Evolutionary conservation across 2,329 filamentous ascomycete species (phyloP).

Genomic region (Botrytis pseudocinerea): DNA sequence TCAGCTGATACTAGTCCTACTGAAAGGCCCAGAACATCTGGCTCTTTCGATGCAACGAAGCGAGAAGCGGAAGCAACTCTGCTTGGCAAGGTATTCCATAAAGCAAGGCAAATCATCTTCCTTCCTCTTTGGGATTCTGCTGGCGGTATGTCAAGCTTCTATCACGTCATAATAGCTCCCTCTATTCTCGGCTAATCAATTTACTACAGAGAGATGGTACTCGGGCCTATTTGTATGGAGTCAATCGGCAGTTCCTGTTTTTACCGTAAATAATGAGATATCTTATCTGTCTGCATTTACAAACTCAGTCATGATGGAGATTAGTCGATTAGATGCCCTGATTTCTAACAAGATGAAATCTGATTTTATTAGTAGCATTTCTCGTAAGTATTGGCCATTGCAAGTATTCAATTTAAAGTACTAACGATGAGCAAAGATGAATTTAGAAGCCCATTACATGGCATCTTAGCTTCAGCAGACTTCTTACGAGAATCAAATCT

Average conservation of each 20-base stretch:
- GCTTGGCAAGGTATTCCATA: slow-evolving; percentile 35
- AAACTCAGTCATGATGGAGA: slow-evolving; percentile 25
- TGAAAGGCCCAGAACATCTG: slow-evolving; percentile 25
- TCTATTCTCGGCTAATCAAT: background rate
- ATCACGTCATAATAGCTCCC: background rate
- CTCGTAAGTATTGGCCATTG: slow-evolving; percentile 42
- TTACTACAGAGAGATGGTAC: slow-evolving; percentile 34
- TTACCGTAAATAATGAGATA: slow-evolving; percentile 39
- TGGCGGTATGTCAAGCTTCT: slow-evolving; percentile 28
- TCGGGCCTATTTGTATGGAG: slow-evolving; percentile 38
- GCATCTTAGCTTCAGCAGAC: slow-evolving; percentile 54
- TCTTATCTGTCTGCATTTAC: slow-evolving; percentile 44
- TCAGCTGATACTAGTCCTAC: slow-evolving; percentile 12
- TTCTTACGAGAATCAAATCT: slow-evolving; percentile 12
- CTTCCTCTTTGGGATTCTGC: slow-evolving; percentile 39
- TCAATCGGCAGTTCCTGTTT: slow-evolving; percentile 39
- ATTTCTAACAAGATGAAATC: slow-evolving; percentile 51
- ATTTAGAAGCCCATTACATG: slow-evolving; percentile 58
- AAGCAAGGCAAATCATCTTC: slow-evolving; percentile 39
- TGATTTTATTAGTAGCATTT: slow-evolving; percentile 56
- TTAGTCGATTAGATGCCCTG: slow-evolving; percentile 47
- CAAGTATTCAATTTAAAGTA: slow-evolving; percentile 26
- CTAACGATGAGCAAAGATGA: slow-evolving; percentile 41
- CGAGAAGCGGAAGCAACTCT: slow-evolving; percentile 35
- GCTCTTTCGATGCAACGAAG: slow-evolving; percentile 26